phyloP scores from a whole-genome alignment of 2,329 filamentous ascomycete genomes.

The Ophiognomonia clavigignenti-juglandacearum region DNA sequence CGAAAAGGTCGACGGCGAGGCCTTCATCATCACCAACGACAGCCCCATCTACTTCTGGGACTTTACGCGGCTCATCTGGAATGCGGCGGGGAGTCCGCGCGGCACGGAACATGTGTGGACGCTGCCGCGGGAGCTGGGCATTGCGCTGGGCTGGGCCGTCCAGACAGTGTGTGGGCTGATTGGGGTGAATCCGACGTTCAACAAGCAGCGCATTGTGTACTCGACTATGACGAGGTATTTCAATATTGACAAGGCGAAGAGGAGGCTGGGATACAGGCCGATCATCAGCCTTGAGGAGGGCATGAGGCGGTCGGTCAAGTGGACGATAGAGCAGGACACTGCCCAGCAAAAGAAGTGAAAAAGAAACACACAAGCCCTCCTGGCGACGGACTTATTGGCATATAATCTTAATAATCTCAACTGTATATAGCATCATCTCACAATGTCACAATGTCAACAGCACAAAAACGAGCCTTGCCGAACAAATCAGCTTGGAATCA shows the following conservation, averaged over 20 bases:
- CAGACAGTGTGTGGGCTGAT: constrained; percentile 48
- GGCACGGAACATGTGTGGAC: constrained; percentile 52
- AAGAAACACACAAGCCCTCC: background rate
- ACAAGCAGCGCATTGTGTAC: constrained; percentile 57
- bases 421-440: no score
- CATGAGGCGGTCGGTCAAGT: constrained; percentile 46
- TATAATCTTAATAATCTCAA: background rate
- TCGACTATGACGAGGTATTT: constrained; percentile 75
- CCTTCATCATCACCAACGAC: constrained; percentile 89
- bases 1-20: constrained; percentile 76
- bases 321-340: constrained; percentile 38
- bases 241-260: constrained; percentile 70
- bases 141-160: constrained; percentile 46
- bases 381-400: background rate
- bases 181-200: constrained; percentile 52
- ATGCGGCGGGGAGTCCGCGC: constrained; percentile 46
- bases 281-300: constrained; percentile 64
- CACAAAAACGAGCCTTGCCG: no score
- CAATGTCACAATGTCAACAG: no score
- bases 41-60: constrained; percentile 89
- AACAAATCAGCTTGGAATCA: no score
- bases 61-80: constrained; percentile 75
- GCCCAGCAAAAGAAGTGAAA: background rate
- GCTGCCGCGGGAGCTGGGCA: constrained; percentile 46
- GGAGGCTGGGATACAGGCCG: constrained; percentile 63